Base-by-base conservation (phyloP, 164 flowering plant species). In the Vitis rotundifolia region DNA sequence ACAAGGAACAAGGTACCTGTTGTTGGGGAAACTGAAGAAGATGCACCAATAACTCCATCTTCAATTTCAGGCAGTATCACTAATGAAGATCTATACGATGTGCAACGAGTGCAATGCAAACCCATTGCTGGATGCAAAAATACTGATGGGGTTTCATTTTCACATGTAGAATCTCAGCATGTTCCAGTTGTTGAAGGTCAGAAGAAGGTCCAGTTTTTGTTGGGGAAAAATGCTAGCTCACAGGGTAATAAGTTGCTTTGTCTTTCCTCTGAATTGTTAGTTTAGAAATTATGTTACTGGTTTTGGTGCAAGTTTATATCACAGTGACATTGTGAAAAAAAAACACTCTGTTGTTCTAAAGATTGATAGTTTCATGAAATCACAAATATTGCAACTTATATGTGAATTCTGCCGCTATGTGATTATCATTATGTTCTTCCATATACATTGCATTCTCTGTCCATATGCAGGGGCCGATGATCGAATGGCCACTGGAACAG, bases 391-490 rank as follows among this genome's bases (percentile, higher is more conserved):
- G 44, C 44, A 37, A 37, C 44, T 3, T 37, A 37, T 3, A 37
- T 6, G 6, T 37, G 44, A 37, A 2, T 37, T 37, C 44, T 37
- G 44, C 44, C 7, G 3, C 7, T 37, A 3, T 31, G 44, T 37
- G 7, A 37, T 68, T 59, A 67, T 49, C 47, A 19, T 63, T 19
- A 37, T 71, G 61, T 49, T 29, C 12, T 49, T 28, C 66, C n/a
- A 64, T 26, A 61, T 63, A 64, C 68, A 55, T 70, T 51, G 59
- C 71, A 59, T 69, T 76, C 54, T 80, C 68, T 78, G 70, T 61
- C 68, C 47, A 29, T 66, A 71, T 91, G 89, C 90, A 87, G 92
- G 91, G 87, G 87, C 86, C 77, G 78, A 79, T 84, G 88, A 77
- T 64, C 67, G 66, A 77, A 75, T 81, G 91, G 84, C 86, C 89